Conservation (phyloP, 768 basidiomycete genomes). For the Royoungia palumana region DNA sequence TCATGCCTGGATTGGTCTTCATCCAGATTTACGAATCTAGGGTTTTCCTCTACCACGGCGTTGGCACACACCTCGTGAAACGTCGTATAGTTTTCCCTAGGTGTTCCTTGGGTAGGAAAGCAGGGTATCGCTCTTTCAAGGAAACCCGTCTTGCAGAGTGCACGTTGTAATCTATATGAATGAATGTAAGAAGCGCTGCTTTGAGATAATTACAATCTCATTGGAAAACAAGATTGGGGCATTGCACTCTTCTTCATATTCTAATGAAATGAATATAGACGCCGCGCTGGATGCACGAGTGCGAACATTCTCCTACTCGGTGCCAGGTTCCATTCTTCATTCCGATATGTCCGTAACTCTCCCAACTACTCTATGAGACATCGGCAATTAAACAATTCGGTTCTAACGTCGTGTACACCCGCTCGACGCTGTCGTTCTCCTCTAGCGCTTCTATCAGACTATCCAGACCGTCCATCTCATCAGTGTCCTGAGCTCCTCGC, state of each 20-base stretch:
- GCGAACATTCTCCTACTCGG: too few relatives aligned
- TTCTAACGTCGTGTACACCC: constrained; percentile 56
- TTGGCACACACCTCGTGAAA: too few relatives aligned
- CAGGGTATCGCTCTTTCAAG: constrained; percentile 3
- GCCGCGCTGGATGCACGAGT: too few relatives aligned
- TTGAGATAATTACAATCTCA: background rate
- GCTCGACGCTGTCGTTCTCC: constrained; percentile 54
- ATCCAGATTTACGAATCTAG: constrained; percentile 22
- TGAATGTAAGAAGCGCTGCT: constrained; percentile 6
- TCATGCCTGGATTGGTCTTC: constrained; percentile 35
- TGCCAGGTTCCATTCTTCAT: background rate
- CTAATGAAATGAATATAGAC: background rate
- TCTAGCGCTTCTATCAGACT: constrained; percentile 51
- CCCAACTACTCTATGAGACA: constrained; percentile 14
- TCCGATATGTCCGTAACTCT: background rate
- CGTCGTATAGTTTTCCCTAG: too few relatives aligned
- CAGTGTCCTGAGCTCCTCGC: constrained; percentile 38
- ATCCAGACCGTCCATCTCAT: constrained; percentile 35
- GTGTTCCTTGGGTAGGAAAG: too few relatives aligned
- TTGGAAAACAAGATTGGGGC: background rate
- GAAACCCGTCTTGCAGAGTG: constrained; percentile 9
- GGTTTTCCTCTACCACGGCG: background rate
- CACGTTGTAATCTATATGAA: constrained; percentile 12
- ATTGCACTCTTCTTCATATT: background rate
- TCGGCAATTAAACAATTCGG: constrained; percentile 24